Base-by-base conservation (phyloP, 2,329 filamentous ascomycete species). In the Neoscytalidium dimidiatum region DNA sequence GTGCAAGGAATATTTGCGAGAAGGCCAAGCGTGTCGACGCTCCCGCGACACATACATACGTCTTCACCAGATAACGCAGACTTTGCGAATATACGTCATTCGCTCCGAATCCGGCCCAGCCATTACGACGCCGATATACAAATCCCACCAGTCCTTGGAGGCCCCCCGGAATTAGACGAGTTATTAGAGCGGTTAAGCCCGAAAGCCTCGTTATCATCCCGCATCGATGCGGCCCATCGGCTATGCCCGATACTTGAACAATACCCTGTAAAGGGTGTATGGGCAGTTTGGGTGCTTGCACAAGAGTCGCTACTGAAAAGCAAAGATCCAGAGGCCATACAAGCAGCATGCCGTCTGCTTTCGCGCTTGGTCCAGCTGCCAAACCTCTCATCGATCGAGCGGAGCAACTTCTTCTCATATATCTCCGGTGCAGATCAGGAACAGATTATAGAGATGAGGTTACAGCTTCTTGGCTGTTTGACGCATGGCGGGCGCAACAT, bases 401-500 rank as follows among this genome's bases (percentile, higher is more conserved):
- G 77, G 68, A 74, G 69, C 62, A 68, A 75, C 67, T 76, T 79
- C 69, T 79, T 79, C 67, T 71, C 75, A 28, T 74, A 75, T 3
- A 74, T 75, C 3, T 70, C 69, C 13, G 64, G 71, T 38, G 72
- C 70, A 65, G 70, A 72, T 51, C 69, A 67, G 44, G 71, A 74
- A 41, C 68, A 69, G 57, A 69, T 68, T 64, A 74, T 78, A 57
- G 71, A 75, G 62, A 66, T 71, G 58, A 72, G 75, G 6, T 72
- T 79, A 14, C 68, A 76, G n/a, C 71, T 75, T 58, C 68, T 79
- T 41, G 69, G 70, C 28, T 73, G 71, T 3, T 72, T 80, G 23
- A 79, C 78, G 19, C 72, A 74, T 41, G 69, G 73, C 26, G 78
- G 78, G 2, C 73, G 76, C 31, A 74, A 79, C 48, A 69, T 79